These are phyloP conservation scores for Pythium vanterpoolii DNA, from an alignment of 352 stramenopile species.

Conservation along the genomic window DNA sequence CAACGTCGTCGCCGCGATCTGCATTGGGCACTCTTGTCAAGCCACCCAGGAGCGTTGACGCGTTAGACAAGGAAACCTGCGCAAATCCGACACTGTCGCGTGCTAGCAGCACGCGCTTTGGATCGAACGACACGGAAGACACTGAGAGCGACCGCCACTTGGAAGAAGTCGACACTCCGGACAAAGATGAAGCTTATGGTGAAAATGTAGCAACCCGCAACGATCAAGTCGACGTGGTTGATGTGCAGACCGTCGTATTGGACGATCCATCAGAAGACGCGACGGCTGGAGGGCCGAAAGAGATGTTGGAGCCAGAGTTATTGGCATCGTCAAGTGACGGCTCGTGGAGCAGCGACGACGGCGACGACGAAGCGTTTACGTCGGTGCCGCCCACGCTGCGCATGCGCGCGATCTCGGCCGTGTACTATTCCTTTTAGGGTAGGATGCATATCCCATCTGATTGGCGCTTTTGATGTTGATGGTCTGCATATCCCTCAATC, in stretches of 20 bases:
- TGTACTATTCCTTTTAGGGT: too few relatives aligned
- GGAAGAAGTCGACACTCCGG: constrained; percentile 15
- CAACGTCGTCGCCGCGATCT: not conserved
- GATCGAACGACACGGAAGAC: constrained; percentile 31
- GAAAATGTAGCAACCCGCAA: constrained; percentile 2
- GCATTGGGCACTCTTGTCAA: not conserved
- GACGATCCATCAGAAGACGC: not conserved
- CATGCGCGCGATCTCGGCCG: constrained; percentile 10
- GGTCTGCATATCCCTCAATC: constrained; percentile 1
- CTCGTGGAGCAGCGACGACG: constrained; percentile 3
- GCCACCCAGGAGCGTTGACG: not conserved
- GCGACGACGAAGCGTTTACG: constrained; percentile 9
- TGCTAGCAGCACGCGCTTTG: not conserved
- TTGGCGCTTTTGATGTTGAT: too few relatives aligned
- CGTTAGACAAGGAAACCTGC: not conserved
- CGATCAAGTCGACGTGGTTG: not conserved
- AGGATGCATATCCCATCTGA: too few relatives aligned
- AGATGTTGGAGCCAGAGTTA: not conserved
- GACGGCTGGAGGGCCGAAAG: not conserved
- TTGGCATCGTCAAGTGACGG: not conserved
- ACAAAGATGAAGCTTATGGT: not conserved
- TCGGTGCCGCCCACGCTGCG: constrained; percentile 14
- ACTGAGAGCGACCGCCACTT: constrained; percentile 26
- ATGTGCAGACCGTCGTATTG: not conserved
- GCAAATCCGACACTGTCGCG: not conserved